Evolutionary conservation across 208 protist genomes (phyloP).

Genomic region (Phytomonas sp.): DNA sequence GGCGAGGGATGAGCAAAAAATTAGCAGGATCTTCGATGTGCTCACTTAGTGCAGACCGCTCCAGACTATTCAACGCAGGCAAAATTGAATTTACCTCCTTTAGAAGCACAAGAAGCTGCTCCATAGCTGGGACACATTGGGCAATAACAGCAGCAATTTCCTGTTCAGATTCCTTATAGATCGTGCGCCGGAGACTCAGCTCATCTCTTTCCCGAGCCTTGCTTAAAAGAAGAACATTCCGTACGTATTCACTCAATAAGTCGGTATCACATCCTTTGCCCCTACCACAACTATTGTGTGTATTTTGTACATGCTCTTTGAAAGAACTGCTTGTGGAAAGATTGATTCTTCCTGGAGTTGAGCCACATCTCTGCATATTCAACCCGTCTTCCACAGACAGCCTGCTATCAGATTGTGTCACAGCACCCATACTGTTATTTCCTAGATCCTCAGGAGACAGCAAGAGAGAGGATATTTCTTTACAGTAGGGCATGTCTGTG

Average conservation of each 20-base stretch:
- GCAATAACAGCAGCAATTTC: slow-evolving; percentile 6
- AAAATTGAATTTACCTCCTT: slow-evolving; percentile 30
- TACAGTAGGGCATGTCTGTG: neutral
- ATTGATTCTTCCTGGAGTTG: neutral
- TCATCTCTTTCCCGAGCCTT: slow-evolving; percentile 5
- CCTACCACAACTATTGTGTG: neutral
- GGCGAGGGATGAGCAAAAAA: slow-evolving; percentile 33
- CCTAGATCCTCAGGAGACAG: neutral
- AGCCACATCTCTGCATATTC: neutral
- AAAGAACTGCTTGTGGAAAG: neutral
- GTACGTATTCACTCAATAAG: neutral
- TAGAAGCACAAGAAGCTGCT: slow-evolving; percentile 21
- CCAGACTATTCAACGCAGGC: slow-evolving; percentile 19
- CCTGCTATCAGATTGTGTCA: neutral
- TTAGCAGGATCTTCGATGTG: slow-evolving; percentile 28
- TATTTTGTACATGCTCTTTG: neutral
- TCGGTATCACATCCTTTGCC: neutral
- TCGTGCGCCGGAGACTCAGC: neutral
- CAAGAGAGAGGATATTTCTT: neutral
- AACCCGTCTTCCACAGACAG: neutral
- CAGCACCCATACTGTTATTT: neutral
- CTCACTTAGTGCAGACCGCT: slow-evolving; percentile 30
- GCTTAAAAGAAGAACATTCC: slow-evolving; percentile 3
- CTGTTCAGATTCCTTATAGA: neutral
- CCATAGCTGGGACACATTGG: slow-evolving; percentile 14